Evolutionary conservation across 768 basidiomycete genomes (phyloP).

Genomic region (Leccinellum rugosiceps): DNA sequence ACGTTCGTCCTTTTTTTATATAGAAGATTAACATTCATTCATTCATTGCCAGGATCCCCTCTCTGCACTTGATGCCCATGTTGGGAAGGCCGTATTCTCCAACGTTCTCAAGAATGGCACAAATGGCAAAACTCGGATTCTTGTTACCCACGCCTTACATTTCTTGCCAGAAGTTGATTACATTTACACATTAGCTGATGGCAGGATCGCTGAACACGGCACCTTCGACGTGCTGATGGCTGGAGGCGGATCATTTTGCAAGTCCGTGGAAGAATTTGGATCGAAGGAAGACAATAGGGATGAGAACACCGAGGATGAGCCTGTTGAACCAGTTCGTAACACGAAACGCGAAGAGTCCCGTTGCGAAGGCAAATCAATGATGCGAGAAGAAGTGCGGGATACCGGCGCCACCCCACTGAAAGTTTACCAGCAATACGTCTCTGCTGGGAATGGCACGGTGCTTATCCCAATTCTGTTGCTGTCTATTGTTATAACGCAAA

Average conservation of each 20-base stretch:
- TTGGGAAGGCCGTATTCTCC: conserved; percentile 83
- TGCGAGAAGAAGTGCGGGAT: background rate
- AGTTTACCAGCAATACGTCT: conserved; percentile 52
- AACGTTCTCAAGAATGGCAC: conserved; percentile 69
- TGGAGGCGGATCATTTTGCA: conserved; percentile 63
- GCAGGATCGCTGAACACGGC: conserved; percentile 75
- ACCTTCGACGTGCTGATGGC: conserved; percentile 71
- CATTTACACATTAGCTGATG: conserved; percentile 75
- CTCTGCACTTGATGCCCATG: conserved; percentile 57
- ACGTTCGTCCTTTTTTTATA: too few relatives aligned
- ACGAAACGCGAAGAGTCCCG: conserved; percentile 15
- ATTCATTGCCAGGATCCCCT: conserved; percentile 58
- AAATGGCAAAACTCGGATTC: conserved; percentile 71
- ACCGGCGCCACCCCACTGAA: background rate
- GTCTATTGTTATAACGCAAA: conserved; percentile 70
- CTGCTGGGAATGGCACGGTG: conserved; percentile 63
- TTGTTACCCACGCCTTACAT: conserved; percentile 61
- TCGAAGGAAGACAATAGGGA: conserved; percentile 13
- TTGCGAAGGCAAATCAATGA: background rate
- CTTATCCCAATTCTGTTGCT: conserved; percentile 67
- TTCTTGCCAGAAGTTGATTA: conserved; percentile 87
- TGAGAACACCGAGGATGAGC: conserved; percentile 38
- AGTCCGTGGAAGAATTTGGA: conserved; percentile 67
- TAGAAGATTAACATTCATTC: too few relatives aligned
- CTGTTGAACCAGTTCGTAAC: conserved; percentile 10